Evolutionary conservation across 345 rosid species (phyloP), one percentile per base, ranked within the genome.

Genomic region (Cardamine chenopodiifolia): DNA sequence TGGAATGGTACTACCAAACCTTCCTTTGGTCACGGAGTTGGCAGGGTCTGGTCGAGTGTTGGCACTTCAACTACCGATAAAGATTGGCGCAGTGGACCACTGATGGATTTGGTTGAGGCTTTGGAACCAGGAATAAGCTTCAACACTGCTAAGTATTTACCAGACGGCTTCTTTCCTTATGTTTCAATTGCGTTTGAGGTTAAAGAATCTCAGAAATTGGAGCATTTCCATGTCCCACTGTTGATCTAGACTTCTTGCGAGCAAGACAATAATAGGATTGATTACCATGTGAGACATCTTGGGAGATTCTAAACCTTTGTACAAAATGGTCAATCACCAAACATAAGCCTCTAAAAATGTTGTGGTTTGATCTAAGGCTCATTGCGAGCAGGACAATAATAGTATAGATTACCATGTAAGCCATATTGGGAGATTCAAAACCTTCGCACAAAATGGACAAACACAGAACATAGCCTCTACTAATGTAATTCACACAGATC

Each of bases 181-280:
- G 97, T 92, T 68, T 86, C 93, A 1, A 82, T 95, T 37, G 86
- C 86, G 45, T 92, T 92, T 70, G 85, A 88, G 74, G 84, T 89
- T 72, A 81, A 68, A 20, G 96, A 95, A 77, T 76, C 87, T 22
- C 98, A 90, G 82, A 85, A 70, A 58, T 71, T 7, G 67, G 97
- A 90, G 75, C 97, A 95, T 80, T 95, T 95, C 84, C 98, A 92
- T 63, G 96, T 92, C 44, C 97, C 99, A 29, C 82, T 95, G 74
- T 85, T 95, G 66, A 14, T 62, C 3, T 62, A 52, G 14, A 53
- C 34, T 54, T 23, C n/a, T 6, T 53, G 4, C 23, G 5, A 40
- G 55, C 45, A 53, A 54, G 70, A 8, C 9, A 18, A n/a, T 29
- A 37, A 15, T 37, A 2, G 52, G 52, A 3, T 14, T 19, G 6